Conservation (phyloP, 1,139 yeast species). For the Tardiomyces depauwii region DNA sequence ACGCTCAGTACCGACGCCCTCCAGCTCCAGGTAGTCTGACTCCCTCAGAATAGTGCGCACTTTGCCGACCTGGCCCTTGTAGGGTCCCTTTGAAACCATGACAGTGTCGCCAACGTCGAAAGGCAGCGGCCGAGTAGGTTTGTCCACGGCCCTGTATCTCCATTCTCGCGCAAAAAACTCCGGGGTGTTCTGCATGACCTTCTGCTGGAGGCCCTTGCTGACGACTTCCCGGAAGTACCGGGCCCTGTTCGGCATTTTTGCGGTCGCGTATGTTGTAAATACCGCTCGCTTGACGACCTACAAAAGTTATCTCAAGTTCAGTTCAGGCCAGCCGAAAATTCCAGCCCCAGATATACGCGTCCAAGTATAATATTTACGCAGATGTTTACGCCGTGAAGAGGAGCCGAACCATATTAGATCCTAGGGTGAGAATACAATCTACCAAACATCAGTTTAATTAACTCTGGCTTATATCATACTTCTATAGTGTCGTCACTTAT, state of each 20-base stretch:
- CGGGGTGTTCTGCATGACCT: neutral
- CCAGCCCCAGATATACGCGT: neutral
- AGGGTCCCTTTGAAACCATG: conserved; percentile 41
- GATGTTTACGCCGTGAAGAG: too few species aligned
- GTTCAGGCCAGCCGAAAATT: neutral
- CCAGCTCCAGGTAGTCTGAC: neutral
- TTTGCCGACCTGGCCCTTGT: conserved; percentile 59
- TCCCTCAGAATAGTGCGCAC: neutral
- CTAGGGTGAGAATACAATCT: too few species aligned
- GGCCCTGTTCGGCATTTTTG: neutral
- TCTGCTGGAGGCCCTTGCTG: neutral
- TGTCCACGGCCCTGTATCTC: conserved; percentile 7
- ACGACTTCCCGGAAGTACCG: neutral
- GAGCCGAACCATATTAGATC: too few species aligned
- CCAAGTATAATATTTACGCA: too few species aligned
- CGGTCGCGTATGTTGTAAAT: too few species aligned
- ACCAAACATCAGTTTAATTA: too few species aligned
- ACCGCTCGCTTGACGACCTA: too few species aligned
- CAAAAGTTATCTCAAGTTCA: neutral
- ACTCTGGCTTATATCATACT: too few species aligned
- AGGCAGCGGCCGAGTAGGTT: conserved; percentile 37
- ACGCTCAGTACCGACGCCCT: neutral
- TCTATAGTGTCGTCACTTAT: too few species aligned
- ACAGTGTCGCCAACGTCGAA: conserved; percentile 55
- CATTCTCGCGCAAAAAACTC: neutral